Percentiles rank a stretch among this genome's conserved stretches.
phyloP scores from a whole-genome alignment of 208 protist species.

The Lotmaria passim region DNA sequence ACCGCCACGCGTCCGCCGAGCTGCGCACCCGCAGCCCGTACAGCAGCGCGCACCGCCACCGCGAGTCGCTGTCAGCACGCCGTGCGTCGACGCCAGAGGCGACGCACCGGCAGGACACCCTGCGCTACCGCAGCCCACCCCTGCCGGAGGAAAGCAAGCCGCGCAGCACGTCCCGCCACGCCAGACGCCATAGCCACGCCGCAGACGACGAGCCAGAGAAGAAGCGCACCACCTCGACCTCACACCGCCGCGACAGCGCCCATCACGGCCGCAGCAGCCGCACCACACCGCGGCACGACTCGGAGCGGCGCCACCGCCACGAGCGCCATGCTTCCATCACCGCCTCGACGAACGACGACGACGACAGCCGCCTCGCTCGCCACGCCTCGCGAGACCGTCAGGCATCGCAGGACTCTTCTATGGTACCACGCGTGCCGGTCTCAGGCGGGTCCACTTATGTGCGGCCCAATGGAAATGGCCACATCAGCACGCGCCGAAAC shows the following conservation, averaged over 20 bases:
- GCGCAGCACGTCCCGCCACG: constrained; percentile 13
- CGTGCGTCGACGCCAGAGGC: constrained; percentile 12
- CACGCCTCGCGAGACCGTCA: constrained; percentile 18
- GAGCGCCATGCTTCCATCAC: constrained; percentile 8
- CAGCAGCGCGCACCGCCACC: constrained; percentile 18
- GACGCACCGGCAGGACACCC: constrained; percentile 29
- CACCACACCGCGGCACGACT: constrained; percentile 19
- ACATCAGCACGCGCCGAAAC: constrained; percentile 19
- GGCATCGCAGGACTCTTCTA: constrained; percentile 12
- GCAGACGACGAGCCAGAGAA: constrained; percentile 9
- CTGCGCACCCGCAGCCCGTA: constrained; percentile 17
- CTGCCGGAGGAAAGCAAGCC: constrained; percentile 6
- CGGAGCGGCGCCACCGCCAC: constrained; percentile 14
- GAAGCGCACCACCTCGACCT: background rate
- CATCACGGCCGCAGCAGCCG: constrained; percentile 24
- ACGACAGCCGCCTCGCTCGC: constrained; percentile 10
- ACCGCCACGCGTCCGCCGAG: constrained; percentile 16
- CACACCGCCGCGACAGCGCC: constrained; percentile 22
- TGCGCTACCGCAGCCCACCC: constrained; percentile 25
- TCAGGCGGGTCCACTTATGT: constrained; percentile 22
- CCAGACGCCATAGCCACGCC: constrained; percentile 11
- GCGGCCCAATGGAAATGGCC: constrained; percentile 9
- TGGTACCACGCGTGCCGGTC: background rate
- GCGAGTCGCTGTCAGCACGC: constrained; percentile 5
- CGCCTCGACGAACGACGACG: constrained; percentile 10